These are phyloP conservation scores for Lumnitzera littorea DNA, from an alignment of 345 rosid species.

Conservation along the genomic window DNA sequence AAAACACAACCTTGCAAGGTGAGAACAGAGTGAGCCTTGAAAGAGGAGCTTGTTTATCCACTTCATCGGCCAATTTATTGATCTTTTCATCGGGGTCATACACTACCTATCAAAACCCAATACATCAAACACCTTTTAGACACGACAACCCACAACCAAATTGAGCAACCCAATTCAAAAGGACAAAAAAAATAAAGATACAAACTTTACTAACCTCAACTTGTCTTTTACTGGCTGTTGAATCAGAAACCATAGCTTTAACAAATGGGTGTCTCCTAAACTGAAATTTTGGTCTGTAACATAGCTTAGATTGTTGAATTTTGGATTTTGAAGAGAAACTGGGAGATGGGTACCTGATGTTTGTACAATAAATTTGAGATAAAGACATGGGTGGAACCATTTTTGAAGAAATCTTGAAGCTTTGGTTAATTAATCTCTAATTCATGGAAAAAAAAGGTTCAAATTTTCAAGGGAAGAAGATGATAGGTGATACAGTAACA, in stretches of 20 bases:
- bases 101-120: constrained; percentile 42
- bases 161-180: not conserved
- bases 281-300: constrained; percentile 20
- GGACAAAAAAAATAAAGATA: not conserved
- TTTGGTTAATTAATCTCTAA: no score
- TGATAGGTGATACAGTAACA: no score
- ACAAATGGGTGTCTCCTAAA: constrained; percentile 25
- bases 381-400: no score
- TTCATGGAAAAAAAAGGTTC: no score
- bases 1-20: constrained; percentile 73
- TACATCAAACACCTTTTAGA: constrained; percentile 3
- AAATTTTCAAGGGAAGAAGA: no score
- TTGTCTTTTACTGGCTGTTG: constrained; percentile 29
- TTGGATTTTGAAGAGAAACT: constrained; percentile 21
- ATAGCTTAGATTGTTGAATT: constrained; percentile 14
- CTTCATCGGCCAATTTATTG: constrained; percentile 66
- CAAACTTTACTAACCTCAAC: constrained; percentile 38
- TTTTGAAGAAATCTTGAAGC: no score
- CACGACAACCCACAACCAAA: not conserved
- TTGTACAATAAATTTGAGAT: no score
- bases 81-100: constrained; percentile 80
- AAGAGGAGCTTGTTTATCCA: constrained; percentile 78
- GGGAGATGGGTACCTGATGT: constrained; percentile 12
- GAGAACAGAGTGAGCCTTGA: constrained; percentile 91
- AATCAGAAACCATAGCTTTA: constrained; percentile 27